These are phyloP conservation scores for Diaporthe destruens DNA, from an alignment of 2,329 filamentous ascomycete species.

Conservation along the genomic window DNA sequence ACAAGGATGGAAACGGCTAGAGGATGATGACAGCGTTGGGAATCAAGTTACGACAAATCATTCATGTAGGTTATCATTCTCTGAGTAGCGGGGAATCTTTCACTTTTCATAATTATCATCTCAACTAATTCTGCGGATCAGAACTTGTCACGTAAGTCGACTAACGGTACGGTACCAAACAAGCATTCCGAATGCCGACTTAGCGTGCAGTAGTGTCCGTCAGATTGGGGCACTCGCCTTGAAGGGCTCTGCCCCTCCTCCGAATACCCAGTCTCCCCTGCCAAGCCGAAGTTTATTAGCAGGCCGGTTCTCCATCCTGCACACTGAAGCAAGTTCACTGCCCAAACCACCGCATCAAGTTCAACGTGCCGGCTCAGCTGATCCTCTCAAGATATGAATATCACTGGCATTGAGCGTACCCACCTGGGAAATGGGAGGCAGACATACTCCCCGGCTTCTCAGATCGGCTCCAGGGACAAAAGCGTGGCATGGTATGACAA, in stretches of 20 bases:
- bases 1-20: too few relatives aligned
- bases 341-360: background rate
- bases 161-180: background rate
- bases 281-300: background rate
- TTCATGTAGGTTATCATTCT: too few relatives aligned
- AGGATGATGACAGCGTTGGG: too few relatives aligned
- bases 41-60: too few relatives aligned
- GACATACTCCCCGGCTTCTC: background rate
- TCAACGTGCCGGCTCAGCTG: background rate
- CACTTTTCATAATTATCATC: too few relatives aligned
- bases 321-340: background rate
- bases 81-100: too few relatives aligned
- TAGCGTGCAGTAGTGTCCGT: background rate
- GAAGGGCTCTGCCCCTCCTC: background rate
- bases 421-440: background rate
- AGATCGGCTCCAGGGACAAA: constrained; percentile 30
- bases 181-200: background rate
- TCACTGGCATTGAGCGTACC: too few relatives aligned
- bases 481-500: constrained; percentile 34
- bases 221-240: background rate
- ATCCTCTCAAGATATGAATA: background rate
- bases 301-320: background rate
- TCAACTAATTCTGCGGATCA: too few relatives aligned
- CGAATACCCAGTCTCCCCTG: background rate
- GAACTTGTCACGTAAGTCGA: too few relatives aligned